Evolutionary conservation across 2,329 filamentous ascomycete species (phyloP).

Genomic region (Colletotrichum limetticola): DNA sequence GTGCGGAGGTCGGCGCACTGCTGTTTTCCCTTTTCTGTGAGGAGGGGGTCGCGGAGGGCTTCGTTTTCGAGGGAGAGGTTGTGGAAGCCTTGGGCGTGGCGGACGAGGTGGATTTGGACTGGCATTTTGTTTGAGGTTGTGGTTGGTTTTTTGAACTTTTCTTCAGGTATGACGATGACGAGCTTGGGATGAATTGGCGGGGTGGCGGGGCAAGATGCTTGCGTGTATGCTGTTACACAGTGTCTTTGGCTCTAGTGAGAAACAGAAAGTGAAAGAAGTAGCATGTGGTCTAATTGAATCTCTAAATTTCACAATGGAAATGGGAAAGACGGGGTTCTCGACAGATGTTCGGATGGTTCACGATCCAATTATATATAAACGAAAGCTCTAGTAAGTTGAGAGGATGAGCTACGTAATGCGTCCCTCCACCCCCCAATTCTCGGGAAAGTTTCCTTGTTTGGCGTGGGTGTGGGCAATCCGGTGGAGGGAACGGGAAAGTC

Average conservation of each 20-base stretch:
- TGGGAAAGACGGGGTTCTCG: background rate
- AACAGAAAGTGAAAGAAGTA: background rate
- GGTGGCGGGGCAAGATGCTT: background rate
- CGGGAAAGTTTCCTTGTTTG: constrained; percentile 10
- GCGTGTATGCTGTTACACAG: background rate
- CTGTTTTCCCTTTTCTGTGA: constrained; percentile 79
- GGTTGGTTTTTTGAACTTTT: background rate
- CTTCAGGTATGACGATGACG: background rate
- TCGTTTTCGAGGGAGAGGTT: constrained; percentile 80
- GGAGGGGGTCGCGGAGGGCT: constrained; percentile 77
- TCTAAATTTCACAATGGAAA: background rate
- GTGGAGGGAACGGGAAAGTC: background rate
- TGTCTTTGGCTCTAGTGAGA: background rate
- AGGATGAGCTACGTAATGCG: constrained; percentile 15
- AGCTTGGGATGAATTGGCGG: background rate
- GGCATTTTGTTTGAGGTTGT: constrained; percentile 50
- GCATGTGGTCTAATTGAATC: background rate
- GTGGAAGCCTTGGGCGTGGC: constrained; percentile 84
- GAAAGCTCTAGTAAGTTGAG: background rate
- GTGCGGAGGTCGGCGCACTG: constrained; percentile 76
- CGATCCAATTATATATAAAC: constrained; percentile 3
- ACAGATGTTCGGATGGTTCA: background rate
- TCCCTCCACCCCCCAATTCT: background rate
- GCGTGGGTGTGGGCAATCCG: constrained; percentile 5
- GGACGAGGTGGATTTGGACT: constrained; percentile 72